Evolutionary conservation across 1,284 basidiomycete genomes (phyloP).

Genomic region (Earliella scabrosa): DNA sequence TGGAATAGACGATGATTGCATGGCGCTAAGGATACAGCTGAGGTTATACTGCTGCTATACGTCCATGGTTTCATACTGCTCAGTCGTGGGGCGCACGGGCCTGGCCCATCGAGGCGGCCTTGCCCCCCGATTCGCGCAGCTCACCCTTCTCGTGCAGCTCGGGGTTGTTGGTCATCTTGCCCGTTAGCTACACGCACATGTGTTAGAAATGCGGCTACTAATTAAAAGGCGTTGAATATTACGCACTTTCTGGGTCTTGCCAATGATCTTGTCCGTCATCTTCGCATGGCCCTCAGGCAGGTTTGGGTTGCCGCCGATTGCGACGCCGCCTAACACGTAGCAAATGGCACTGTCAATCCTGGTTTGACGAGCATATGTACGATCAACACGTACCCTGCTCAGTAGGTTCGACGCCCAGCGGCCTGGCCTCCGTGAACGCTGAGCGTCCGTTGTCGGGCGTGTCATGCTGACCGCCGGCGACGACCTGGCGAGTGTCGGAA

Average conservation of each 20-base stretch:
- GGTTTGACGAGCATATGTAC: background rate
- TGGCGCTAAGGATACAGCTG: too few relatives aligned
- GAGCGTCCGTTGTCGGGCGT: conserved; percentile 18
- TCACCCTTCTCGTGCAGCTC: conserved; percentile 61
- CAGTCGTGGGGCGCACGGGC: conserved; percentile 49
- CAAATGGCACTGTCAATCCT: background rate
- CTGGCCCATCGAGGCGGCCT: conserved; percentile 46
- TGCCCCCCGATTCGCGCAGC: conserved; percentile 57
- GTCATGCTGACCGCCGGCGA: conserved; percentile 32
- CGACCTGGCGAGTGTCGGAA: conserved; percentile 27
- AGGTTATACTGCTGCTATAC: too few relatives aligned
- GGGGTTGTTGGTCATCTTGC: conserved; percentile 50
- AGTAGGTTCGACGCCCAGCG: conserved; percentile 44
- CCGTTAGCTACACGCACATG: conserved; percentile 43
- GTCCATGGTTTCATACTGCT: background rate
- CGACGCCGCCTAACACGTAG: conserved; percentile 42
- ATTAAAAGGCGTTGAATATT: background rate
- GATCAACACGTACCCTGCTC: conserved; percentile 37
- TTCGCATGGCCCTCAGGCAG: conserved; percentile 48
- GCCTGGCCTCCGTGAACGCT: conserved; percentile 44
- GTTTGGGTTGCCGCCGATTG: conserved; percentile 45
- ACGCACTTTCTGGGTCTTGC: conserved; percentile 57
- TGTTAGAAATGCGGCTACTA: background rate
- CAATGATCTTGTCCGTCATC: conserved; percentile 53
- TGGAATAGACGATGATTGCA: too few relatives aligned